A percentile compares a stretch with the other conserved stretches of the same genome.
Conservation (phyloP, 2,329 filamentous ascomycete genomes). For the Fusarium sp. region DNA sequence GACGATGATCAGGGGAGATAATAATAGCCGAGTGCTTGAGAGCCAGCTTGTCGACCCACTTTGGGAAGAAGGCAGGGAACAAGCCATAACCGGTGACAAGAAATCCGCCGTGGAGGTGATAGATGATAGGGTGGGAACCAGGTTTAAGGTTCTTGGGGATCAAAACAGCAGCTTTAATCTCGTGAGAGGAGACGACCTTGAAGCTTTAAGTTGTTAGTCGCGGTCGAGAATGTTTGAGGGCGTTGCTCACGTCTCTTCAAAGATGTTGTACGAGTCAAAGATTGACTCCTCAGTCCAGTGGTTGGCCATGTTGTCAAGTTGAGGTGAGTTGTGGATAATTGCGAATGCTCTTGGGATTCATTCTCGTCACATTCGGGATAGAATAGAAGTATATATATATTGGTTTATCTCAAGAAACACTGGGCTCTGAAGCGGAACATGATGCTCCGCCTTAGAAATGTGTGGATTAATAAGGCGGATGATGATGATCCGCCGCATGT, state of each 20-base stretch:
- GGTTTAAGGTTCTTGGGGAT: constrained; percentile 42
- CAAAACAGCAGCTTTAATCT: constrained; percentile 39
- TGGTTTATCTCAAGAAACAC: neutral
- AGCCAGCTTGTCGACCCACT: constrained; percentile 38
- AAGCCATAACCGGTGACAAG: constrained; percentile 37
- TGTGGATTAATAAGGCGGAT: constrained; percentile 13
- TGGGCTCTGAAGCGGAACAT: neutral
- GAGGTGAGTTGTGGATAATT: neutral
- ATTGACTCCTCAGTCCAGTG: constrained; percentile 35
- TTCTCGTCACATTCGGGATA: neutral
- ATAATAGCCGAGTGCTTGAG: constrained; percentile 41
- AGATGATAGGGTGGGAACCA: constrained; percentile 36
- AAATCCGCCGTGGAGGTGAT: constrained; percentile 45
- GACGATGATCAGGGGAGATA: constrained; percentile 42
- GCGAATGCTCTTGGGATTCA: neutral
- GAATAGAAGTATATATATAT: neutral
- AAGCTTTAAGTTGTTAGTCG: constrained; percentile 18
- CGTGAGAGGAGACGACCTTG: constrained; percentile 32
- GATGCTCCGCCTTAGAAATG: neutral
- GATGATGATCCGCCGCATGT: neutral
- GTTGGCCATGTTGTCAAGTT: constrained; percentile 16
- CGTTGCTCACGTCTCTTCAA: constrained; percentile 31
- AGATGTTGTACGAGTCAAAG: constrained; percentile 33
- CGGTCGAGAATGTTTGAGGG: rapidly evolving
- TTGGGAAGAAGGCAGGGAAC: constrained; percentile 41